Evolutionary conservation across 192 early-diverging fungal genomes (phyloP), one percentile per base, ranked within the genome.

Genomic region (Powellomyces hirtus): DNA sequence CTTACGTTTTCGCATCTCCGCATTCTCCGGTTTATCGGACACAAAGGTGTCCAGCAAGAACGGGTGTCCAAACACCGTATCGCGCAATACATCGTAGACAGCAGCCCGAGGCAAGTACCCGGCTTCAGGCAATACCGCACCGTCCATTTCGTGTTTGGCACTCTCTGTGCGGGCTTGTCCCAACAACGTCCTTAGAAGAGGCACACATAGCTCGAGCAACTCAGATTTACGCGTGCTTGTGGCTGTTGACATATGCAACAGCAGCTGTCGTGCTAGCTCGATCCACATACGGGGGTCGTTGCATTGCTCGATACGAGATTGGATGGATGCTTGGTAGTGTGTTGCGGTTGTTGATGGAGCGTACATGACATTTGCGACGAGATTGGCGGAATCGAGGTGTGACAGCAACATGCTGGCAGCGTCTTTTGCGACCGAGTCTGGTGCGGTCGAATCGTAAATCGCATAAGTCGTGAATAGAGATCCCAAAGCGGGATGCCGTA

Each of bases 61-160:
- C 4, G 77, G 73, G 55, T 79, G 73, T 27, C 65, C 27, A 33
- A 79, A 75, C 1, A 78, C 60, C n/a, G 68, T 42, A 35, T 73
- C 61, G 16, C 46, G 16, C 46, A 66, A 16, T 18, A 34, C 33
- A 55, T 58, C 27, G 27, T 44, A 29, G 0, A 49, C 46, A 24
- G n/a, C 26, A 5, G 46, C 46, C 26, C 14, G 5, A 49, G 46
- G 26, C 14, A 49, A 49, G 14, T 6, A 3, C 4, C 46, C 46
- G 26, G 46, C 16, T 13, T 13, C 10, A 8, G 18, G 40, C 40
- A 18, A 42, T 5, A 5, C 14, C n/a, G 7, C 59, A 10, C 20
- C 40, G 20, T 18, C 36, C 20, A n/a, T 3, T 22, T 13, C 59
- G 22, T 18, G 20, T 38, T 35, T 22, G 2, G 59, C 24, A 18